Base-by-base conservation (phyloP, 2,329 filamentous ascomycete genomes). In the Exophiala mesophila region DNA sequence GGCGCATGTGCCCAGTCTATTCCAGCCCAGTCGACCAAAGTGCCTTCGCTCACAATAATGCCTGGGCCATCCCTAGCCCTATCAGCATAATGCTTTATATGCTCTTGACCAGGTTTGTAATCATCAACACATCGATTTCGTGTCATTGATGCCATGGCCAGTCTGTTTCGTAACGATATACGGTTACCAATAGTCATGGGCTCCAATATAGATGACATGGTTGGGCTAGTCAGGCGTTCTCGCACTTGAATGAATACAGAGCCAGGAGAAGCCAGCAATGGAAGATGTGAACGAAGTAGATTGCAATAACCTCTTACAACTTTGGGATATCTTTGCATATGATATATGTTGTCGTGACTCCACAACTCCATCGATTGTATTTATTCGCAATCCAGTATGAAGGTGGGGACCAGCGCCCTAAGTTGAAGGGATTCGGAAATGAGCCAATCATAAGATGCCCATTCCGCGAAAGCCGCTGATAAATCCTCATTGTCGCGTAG, bases 61-160 rank as follows among this genome's bases (percentile, higher is more conserved):
- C 57, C 52, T 3, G 41, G 35, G 4, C 55, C 55, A 23, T 58
- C 35, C 19, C 42, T 34, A 8, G 56, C 56, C 20, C 55, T 24
- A 8, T 50, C 49, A 3, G 46, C 16, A 18, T 59, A 59, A 36
- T 59, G 50, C 9, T 39, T 41, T 15, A 48, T 29, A 8, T 42
- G 45, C 2, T 52, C 47, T 6, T 29, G 34, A 10, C 45, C 50
- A 2, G 54, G 55, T 17, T 52, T 56, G 33, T 46, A 45, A 44
- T 44, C 17, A 8, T 57, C 50, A 1, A 52, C 40, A 31, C 54
- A 55, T 10, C 55, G 56, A 23, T 59, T 59, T 10, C 57, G 55
- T 3, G 57, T 58, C 50, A 59, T 50, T 3, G 57, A 53, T n/a
- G 47, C 51, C 53, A 59, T 59, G 10, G 36, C 47, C 16, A 58